Evolutionary conservation across 2,329 filamentous ascomycete genomes (phyloP), one percentile per base, ranked within the genome.

Genomic region (Aspergillus sp.): DNA sequence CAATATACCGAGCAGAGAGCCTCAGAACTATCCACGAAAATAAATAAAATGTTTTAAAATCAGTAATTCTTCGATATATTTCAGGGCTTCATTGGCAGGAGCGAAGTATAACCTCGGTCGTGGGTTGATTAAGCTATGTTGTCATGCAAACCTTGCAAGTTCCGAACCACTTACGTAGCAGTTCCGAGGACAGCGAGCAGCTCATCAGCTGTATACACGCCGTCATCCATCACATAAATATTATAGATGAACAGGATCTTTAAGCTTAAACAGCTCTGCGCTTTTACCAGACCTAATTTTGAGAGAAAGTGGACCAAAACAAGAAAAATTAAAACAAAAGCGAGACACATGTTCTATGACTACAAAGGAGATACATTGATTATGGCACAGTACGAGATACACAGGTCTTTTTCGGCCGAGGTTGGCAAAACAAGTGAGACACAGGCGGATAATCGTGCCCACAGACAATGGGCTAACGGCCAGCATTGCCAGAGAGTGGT

Each of bases 301-400:
- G 5, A 13, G n/a, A 30, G 11, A 17, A 32, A 20, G 12, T 30
- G 18, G 17, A 47, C 24, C 38, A 7, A 41, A 12, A 50, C 38
- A 26, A n/a, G 9, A 9, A 20, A 17, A 26, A 22, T 26, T 24
- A 20, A 36, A 48, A 45, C 9, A 43, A 53, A 59, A 58, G 58
- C 32, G 55, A 64, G 57, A 39, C 58, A 64, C 61, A 62, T 63
- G 59, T 60, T 68, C 68, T 72, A 71, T 70, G 66, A 64, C 71
- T 71, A 76, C 73, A 76, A 75, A 75, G 64, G 71, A 74, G 66
- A 76, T 74, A 70, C 59, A 74, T 74, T 70, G 72, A 71, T 73
- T 75, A 76, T 75, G 67, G 73, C 73, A 75, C 73, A 74, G 71
- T 75, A 76, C 71, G 68, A 67, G 64, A 70, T 75, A 75, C 71